Evolutionary conservation across 2,329 filamentous ascomycete genomes (phyloP), one percentile per base, ranked within the genome.

Genomic region (Capronia coronata): DNA sequence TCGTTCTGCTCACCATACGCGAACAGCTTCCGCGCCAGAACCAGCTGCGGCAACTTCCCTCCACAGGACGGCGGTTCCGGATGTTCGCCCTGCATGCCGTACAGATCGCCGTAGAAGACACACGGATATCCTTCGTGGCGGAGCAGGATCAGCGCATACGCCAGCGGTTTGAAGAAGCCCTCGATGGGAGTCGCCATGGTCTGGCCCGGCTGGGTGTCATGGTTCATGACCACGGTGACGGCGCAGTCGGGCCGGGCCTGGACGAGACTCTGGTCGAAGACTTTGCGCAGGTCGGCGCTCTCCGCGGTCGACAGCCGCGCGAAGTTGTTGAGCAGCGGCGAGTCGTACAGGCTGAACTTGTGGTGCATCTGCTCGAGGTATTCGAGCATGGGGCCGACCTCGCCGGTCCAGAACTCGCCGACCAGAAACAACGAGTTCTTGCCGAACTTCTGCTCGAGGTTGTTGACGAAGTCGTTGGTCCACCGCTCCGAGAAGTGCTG

Each of bases 271-370:
- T 69, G 67, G 49, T 82, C 75, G 59, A 82, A 82, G 1, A 84
- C 72, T 45, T 71, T 73, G 10, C 79, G 68, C 32, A 85, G 64
- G 61, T 84, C 81, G 1, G 72, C 76, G 7, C 69, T 69, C 38
- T 74, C 68, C 5, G 69, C 73, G 43, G 74, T 76, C 19, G 77
- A 80, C 42, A 82, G 70, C 18, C 71, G 64, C 47, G 73, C 75
- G 64, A 85, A 84, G 66, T 80, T 84, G 67, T 83, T 78, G 2
- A 85, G 74, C 1, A 86, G 68, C 0, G 81, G 80, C 0, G 76
- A 72, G 62, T 85, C 82, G 61, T 80, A 84, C 8, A 83, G 69
- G 23, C 69, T 71, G 62, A 78, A 77, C 59, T 79, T 80, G 51
- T 73, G 73, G 45, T 74, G 67, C 75, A 80, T 79, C 22, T 67